Evolutionary conservation across 345 rosid genomes (phyloP), one percentile per base, ranked within the genome.

Genomic region (Sonneratia caseolaris): DNA sequence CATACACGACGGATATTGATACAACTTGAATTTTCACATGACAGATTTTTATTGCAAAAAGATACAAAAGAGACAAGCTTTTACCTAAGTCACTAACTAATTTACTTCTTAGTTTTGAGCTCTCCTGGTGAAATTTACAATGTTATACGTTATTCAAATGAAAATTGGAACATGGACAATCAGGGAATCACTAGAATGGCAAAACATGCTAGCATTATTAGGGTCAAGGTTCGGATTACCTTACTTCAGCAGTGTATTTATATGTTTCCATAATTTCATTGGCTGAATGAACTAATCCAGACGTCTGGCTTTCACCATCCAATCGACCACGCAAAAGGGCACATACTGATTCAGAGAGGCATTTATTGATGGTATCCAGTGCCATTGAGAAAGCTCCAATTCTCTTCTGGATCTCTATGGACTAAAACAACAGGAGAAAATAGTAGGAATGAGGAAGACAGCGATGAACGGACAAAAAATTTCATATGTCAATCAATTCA

Each of bases 361-460:
- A 95, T 82, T 85, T 89, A 73, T 96, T 96, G 79, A 91, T 88
- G 69, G 89, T 89, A 73, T 92, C 96, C 77, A 92, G 66, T 14
- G 99, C 99, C 85, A 89, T 83, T 18, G 97, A 80, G 77, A 95
- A 92, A 8, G 97, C 98, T 59, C 99, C 98, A 74, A 91, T 84
- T 77, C 97, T 85, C 87, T 91, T 90, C 80, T 84, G 97, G 79
- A 90, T 86, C 75, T 95, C 99, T 76, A 92, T 85, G 5, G 99
- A 84, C 97, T 93, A 84, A 66, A 66, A 73, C 71, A 73, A 37
- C 47, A 66, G 18, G 48, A 24, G 62, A 27, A 53, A 66, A 67
- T 53, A 68, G 32, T 59, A 18, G 9, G 42, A 19, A 67, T 18
- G 18, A 21, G 49, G 37, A 53, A 19, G n/a, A 53, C n/a, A 53